Evolutionary conservation across 2,329 filamentous ascomycete species (phyloP).

Genomic region (Pseudocercospora macadamiae): DNA sequence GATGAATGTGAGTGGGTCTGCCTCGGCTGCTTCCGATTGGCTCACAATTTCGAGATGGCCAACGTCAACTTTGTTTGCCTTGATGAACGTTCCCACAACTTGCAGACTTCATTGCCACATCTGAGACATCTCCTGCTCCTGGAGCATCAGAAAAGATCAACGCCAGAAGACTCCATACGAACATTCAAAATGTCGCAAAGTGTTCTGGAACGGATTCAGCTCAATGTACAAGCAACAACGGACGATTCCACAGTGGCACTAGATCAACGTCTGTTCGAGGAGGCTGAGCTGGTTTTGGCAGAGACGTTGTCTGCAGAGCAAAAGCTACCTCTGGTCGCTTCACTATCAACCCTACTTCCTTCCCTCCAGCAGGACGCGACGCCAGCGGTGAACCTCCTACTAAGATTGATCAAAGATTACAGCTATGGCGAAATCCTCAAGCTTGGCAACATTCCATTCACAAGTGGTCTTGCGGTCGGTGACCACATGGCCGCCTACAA

Average conservation of each 20-base stretch:
- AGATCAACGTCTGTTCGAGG: slow-evolving; percentile 54
- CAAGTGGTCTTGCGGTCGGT: slow-evolving; percentile 56
- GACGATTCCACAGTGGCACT: slow-evolving; percentile 37
- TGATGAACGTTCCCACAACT: too few relatives aligned
- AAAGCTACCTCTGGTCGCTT: slow-evolving; percentile 43
- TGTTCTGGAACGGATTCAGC: slow-evolving; percentile 18
- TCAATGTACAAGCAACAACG: slow-evolving; percentile 23
- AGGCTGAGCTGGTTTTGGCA: slow-evolving; percentile 51
- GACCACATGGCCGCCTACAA: slow-evolving; percentile 55
- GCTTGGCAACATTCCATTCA: slow-evolving; percentile 47
- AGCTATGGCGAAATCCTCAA: slow-evolving; percentile 53
- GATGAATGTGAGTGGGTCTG: too few relatives aligned
- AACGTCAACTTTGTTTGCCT: slow-evolving; percentile 14
- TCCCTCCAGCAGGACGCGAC: slow-evolving; percentile 61
- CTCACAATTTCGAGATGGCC: neutral
- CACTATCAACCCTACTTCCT: slow-evolving; percentile 56
- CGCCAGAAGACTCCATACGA: neutral
- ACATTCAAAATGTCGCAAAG: slow-evolving; percentile 22
- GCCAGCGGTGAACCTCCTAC: slow-evolving; percentile 57
- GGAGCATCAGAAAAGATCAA: too few relatives aligned
- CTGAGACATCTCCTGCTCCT: too few relatives aligned
- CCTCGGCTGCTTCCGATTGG: too few relatives aligned
- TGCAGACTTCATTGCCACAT: too few relatives aligned
- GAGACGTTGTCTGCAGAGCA: slow-evolving; percentile 40
- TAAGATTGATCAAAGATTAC: slow-evolving; percentile 53